A percentile compares a stretch with the other conserved stretches of the same genome.
phyloP scores from a whole-genome alignment of 2,329 filamentous ascomycete genomes.

The Ceratocystiopsis sp. region DNA sequence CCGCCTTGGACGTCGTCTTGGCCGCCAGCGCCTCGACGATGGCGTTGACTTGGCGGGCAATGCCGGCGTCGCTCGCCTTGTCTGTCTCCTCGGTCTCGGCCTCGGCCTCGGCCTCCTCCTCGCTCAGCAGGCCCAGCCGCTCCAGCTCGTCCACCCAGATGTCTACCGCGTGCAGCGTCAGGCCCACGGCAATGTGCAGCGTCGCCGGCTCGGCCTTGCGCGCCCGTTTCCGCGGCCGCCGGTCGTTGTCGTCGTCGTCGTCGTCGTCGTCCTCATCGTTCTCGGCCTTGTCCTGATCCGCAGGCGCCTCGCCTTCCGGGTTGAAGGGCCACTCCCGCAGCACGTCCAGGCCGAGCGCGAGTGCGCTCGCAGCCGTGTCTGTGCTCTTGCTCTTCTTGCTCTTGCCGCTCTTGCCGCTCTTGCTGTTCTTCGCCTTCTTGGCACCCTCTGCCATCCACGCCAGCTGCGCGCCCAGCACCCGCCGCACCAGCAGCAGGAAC shows the following conservation, averaged over 20 bases:
- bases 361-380: constrained; percentile 11
- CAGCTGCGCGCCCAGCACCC: constrained; percentile 60
- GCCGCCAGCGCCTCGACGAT: constrained; percentile 39
- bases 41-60: constrained; percentile 34
- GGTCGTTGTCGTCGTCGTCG: constrained; percentile 20
- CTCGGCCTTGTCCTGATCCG: constrained; percentile 22
- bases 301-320: constrained; percentile 15
- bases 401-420: constrained; percentile 15
- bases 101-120: constrained; percentile 8
- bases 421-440: not conserved
- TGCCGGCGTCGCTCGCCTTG: constrained; percentile 14
- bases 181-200: constrained; percentile 53
- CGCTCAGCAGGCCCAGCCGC: constrained; percentile 19
- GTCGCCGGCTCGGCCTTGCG: constrained; percentile 15
- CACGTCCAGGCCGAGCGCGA: constrained; percentile 20
- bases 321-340: constrained; percentile 26
- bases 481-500: constrained; percentile 69
- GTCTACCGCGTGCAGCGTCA: constrained; percentile 77
- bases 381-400: constrained; percentile 6
- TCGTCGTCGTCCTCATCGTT: constrained; percentile 15
- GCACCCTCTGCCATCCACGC: constrained; percentile 19
- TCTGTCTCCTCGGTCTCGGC: constrained; percentile 11
- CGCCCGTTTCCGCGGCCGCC: constrained; percentile 14
- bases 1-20: constrained; percentile 48
- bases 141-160: constrained; percentile 54